phyloP scores from a whole-genome alignment of 208 protist species.

The Wallacemonas rigidus region DNA sequence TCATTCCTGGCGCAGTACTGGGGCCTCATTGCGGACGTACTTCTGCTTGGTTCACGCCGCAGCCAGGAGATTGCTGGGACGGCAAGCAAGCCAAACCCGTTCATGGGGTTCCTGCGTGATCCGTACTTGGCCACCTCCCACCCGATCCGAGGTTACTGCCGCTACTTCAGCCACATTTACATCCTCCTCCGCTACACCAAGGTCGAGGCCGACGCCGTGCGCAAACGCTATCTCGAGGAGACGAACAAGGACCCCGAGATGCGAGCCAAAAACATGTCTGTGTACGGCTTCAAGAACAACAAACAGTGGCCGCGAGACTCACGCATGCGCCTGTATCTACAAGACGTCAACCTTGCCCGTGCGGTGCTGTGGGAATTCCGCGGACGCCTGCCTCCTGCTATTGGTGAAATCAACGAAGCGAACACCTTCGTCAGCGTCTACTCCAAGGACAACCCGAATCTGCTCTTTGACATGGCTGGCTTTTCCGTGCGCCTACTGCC shows the following conservation, averaged over 20 bases:
- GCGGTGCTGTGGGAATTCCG: constrained; percentile 99
- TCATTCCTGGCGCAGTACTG: constrained; percentile 99
- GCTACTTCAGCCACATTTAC: constrained; percentile 98
- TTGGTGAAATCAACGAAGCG: constrained; percentile 97
- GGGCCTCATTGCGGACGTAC: constrained; percentile 99
- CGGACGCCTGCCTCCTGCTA: constrained; percentile 97
- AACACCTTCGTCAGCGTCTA: constrained; percentile 99
- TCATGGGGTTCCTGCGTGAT: constrained; percentile 96
- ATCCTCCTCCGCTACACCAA: constrained; percentile 98
- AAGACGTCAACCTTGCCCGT: constrained; percentile 99
- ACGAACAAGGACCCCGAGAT: constrained; percentile 98
- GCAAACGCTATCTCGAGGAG: constrained; percentile 98
- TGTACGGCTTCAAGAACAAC: constrained; percentile 99
- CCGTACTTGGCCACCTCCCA: constrained; percentile 95
- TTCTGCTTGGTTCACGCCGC: constrained; percentile 98
- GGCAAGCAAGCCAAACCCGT: constrained; percentile 97
- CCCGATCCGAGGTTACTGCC: constrained; percentile 98
- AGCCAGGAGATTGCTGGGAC: constrained; percentile 99
- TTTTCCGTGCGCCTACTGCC: constrained; percentile 98
- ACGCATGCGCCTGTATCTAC: constrained; percentile 99
- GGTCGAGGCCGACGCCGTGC: constrained; percentile 98
- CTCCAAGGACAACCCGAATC: constrained; percentile 99
- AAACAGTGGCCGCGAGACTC: constrained; percentile 99
- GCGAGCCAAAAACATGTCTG: constrained; percentile 96
- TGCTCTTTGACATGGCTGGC: constrained; percentile 99